Base-by-base conservation (phyloP, 352 stramenopile genomes). In the Globisporangium emineosum region DNA sequence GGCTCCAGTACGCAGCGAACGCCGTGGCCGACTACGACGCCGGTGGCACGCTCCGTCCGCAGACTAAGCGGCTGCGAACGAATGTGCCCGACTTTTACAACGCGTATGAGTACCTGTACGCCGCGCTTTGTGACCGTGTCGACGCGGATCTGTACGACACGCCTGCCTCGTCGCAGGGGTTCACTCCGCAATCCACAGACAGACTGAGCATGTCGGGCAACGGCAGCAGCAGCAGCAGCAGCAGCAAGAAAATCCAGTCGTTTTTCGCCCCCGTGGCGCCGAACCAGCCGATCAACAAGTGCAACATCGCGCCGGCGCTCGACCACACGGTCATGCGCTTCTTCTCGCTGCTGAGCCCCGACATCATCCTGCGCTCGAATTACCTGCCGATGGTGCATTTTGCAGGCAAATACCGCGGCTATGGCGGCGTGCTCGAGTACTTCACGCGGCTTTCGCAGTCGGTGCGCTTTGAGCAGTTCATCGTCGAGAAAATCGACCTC, bases 361-460 rank as follows among this genome's bases (percentile, higher is more conserved):
- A 95, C 53, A 72, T 95, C 45, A 86, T 90, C 17, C 55, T 95
- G 49, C 84, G 86, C 12, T 93, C 84, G 42, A 95, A 95, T 47
- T 95, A 95, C 66, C 67, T 95, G 25, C 86, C 86, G n/a, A 95
- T 95, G 86, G 86, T 95, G 43, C 84, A 83, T n/a, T 95, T 95
- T 32, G 83, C 89, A 57, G 86, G 86, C 52, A 93, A 91, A 43
- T 95, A 88, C 57, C 86, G 86, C 19, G 84, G 83, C 21, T 92
- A 79, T 69, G 70, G 69, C 12, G 86, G 86, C 32, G 80, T 95
- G 12, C 69, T 95, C 12, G 85, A 95, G 63, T 95, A 86, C 57
- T 88, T 95, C 62, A 71, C 81, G 50, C 75, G 85, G 32, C 62
- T 95, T 6, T 74, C 83, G 25, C 69, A 86, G 55, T 88, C 84